A percentile compares a stretch with the other conserved stretches of the same genome.
phyloP scores from a whole-genome alignment of 805 yeast species.

The Yamadazyma ubonensis region DNA sequence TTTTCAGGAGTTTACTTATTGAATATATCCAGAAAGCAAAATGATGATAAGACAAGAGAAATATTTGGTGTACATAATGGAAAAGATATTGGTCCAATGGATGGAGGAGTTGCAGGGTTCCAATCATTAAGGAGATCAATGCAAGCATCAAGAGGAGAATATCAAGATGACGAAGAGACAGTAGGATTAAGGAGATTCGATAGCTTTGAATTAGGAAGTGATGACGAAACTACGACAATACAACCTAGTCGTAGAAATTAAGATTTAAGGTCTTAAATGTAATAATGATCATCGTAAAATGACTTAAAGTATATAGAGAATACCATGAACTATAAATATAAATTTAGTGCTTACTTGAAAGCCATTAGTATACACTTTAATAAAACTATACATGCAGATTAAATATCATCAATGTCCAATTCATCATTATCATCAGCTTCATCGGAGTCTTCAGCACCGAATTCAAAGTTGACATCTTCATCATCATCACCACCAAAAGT shows the following conservation, averaged over 20 bases:
- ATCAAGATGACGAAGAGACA: constrained; percentile 44
- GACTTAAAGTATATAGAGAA: constrained; percentile 3
- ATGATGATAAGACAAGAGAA: constrained; percentile 52
- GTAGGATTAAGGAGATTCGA: constrained; percentile 61
- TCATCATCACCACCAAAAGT: constrained; percentile 95
- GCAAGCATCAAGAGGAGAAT: constrained; percentile 52
- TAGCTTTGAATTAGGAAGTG: constrained; percentile 53
- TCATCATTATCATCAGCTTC: constrained; percentile 69
- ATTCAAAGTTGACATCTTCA: constrained; percentile 97
- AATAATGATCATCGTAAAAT: too few relatives aligned
- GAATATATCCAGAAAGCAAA: constrained; percentile 70
- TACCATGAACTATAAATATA: constrained; percentile 4
- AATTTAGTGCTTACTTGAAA: constrained; percentile 7
- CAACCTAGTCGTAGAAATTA: constrained; percentile 10
- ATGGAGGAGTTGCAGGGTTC: constrained; percentile 75
- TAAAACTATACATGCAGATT: constrained; percentile 18
- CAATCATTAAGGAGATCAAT: constrained; percentile 72
- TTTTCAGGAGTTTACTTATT: constrained; percentile 84
- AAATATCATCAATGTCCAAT: constrained; percentile 94
- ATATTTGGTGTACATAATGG: constrained; percentile 58
- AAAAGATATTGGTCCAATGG: constrained; percentile 64
- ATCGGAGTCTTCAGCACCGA: constrained; percentile 87
- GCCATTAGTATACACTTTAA: constrained; percentile 1
- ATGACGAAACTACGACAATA: constrained; percentile 24
- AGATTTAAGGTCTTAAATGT: neutral